These are phyloP conservation scores for Neonectria sp. DNA, from an alignment of 2,329 filamentous ascomycete genomes.

Conservation along the genomic window DNA sequence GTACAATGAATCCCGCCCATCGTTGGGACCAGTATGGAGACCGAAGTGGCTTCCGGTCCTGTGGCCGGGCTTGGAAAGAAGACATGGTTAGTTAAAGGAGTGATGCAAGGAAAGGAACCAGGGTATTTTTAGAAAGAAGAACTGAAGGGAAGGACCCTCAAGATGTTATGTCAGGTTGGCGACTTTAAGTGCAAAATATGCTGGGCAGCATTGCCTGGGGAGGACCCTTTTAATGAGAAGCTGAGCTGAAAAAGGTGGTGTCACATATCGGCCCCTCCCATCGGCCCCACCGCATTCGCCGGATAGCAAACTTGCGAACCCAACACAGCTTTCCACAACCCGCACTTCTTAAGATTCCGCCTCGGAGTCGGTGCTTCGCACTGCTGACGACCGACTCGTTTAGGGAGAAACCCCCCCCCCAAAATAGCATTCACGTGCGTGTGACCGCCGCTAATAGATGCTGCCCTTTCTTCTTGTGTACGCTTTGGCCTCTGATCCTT, in stretches of 20 bases:
- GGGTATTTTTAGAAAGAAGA: not conserved
- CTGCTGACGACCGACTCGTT: not conserved
- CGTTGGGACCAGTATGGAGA: slow-evolving; percentile 23
- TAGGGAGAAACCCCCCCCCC: not conserved
- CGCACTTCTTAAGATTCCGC: slow-evolving; percentile 1
- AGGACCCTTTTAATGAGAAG: not conserved
- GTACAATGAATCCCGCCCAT: slow-evolving; percentile 31
- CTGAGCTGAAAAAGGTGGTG: not conserved
- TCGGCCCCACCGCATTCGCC: not conserved
- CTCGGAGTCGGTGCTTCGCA: not conserved
- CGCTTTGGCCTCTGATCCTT: not conserved
- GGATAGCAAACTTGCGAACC: not conserved
- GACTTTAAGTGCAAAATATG: not conserved
- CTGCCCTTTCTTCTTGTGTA: too few species aligned
- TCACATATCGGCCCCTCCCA: not conserved
- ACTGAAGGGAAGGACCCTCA: not conserved
- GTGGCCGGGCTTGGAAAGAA: slow-evolving; percentile 6
- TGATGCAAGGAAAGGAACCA: not conserved
- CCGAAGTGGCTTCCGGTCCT: slow-evolving; percentile 3
- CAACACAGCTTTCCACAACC: not conserved
- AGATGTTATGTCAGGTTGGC: not conserved
- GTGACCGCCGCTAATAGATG: not conserved
- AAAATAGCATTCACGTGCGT: not conserved
- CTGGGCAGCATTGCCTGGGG: not conserved
- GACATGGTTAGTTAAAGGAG: slow-evolving; percentile 5